Base-by-base conservation (phyloP, 1,284 basidiomycete species). In the Coniophora puteana region DNA sequence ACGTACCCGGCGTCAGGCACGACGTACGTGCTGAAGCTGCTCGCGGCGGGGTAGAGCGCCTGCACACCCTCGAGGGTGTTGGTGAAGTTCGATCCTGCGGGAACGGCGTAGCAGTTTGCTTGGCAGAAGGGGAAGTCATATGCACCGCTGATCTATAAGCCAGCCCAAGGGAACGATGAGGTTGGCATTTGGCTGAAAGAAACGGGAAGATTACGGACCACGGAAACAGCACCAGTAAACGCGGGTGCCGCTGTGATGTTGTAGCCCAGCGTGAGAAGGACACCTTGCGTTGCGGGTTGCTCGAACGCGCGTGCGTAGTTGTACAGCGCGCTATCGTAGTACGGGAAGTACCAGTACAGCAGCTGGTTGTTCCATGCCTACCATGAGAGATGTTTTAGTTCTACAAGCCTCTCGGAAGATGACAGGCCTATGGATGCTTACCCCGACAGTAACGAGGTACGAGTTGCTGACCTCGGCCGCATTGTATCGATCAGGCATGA, bases 71-170 rank as follows among this genome's bases (percentile, higher is more conserved):
- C 44, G 12, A 45, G 47, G 22, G 45, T 45, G 36, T 20, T 46
- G 16, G 38, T 17, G 29, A 36, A 39, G 14, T 24, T 35, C 26
- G 41, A 40, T 37, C 29, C 35, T 2, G 35, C 30, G 5, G 49
- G 49, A 13, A 51, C 49, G 23, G 47, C 47, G 24, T 47, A 51
- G 41, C 50, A 49, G 41, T 51, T 44, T 13, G 35, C 23, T 39
- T 39, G 34, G 37, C 50, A 51, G 46, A 50, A 49, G 8, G 42
- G 43, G n/a, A 41, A 38, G 34, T 51, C 50, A 17, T 49, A 32
- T 11, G 43, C 48, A 26, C 45, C 50, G 16, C 48, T 51, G 5
- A 51, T 44, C 47, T 48, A 13, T 26, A 17, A 3, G n/a, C n/a
- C n/a, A n/a, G n/a, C n/a, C n/a, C n/a, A n/a, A n/a, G n/a, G n/a